phyloP scores from a whole-genome alignment of 2,329 filamentous ascomycete genomes.

The Bertia moriformis region DNA sequence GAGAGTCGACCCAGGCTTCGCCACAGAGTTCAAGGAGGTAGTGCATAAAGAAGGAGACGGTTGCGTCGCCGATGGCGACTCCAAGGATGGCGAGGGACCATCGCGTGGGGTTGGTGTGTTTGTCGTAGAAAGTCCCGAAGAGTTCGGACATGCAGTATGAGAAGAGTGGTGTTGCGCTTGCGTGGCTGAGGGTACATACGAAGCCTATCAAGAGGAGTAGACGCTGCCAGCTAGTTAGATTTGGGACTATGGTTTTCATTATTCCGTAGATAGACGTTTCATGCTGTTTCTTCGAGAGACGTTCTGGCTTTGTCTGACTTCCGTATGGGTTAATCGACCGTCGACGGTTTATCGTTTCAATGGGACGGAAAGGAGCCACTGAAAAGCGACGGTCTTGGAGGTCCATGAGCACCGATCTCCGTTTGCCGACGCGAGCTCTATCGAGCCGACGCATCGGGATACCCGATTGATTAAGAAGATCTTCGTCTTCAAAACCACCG shows the following conservation, averaged over 20 bases:
- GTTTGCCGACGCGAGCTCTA: too few species aligned
- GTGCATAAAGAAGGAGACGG: constrained; percentile 49
- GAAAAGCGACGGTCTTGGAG: too few species aligned
- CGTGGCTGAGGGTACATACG: constrained; percentile 45
- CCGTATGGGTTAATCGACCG: too few species aligned
- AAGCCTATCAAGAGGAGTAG: constrained; percentile 43
- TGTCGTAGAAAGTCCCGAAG: constrained; percentile 51
- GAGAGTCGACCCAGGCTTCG: constrained; percentile 62
- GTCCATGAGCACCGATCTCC: too few species aligned
- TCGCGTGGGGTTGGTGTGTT: constrained; percentile 22
- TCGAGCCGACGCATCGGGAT: too few species aligned
- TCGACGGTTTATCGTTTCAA: too few species aligned
- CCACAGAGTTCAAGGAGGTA: constrained; percentile 59
- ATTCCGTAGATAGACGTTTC: too few species aligned
- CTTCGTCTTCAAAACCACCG: too few species aligned
- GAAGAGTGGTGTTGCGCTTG: constrained; percentile 58
- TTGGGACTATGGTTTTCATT: constrained; percentile 57
- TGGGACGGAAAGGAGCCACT: too few species aligned
- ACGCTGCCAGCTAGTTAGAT: constrained; percentile 33
- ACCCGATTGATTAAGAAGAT: too few species aligned
- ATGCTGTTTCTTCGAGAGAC: too few species aligned
- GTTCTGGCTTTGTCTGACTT: too few species aligned
- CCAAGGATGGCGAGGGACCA: constrained; percentile 61
- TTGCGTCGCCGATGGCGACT: constrained; percentile 52
- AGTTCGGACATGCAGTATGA: constrained; percentile 63